These are phyloP conservation scores for Fraxinus nigra DNA, from an alignment of 305 asterid species.

Conservation along the genomic window DNA sequence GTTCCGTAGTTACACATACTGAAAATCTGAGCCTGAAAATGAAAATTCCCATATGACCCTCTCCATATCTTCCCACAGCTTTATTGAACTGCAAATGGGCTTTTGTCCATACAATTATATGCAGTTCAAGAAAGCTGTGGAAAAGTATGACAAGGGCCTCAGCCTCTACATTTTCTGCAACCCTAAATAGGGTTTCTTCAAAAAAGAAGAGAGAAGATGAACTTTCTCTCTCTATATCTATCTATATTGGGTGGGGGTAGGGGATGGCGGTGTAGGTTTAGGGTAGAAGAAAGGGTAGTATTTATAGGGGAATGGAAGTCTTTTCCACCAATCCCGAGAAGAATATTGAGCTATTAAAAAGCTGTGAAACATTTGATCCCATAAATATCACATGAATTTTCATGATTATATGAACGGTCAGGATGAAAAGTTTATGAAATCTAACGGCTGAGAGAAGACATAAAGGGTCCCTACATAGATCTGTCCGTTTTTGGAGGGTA, in stretches of 20 bases:
- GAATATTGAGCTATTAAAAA: constrained; percentile 56
- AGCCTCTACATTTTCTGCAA: constrained; percentile 8
- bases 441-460: constrained; percentile 35
- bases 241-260: too few species aligned
- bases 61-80: constrained; percentile 74
- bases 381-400: background rate
- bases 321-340: constrained; percentile 76
- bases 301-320: constrained; percentile 44
- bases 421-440: constrained; percentile 36
- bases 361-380: constrained; percentile 28
- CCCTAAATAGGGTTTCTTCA: constrained; percentile 46
- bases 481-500: constrained; percentile 37
- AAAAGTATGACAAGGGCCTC: constrained; percentile 55
- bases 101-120: constrained; percentile 6
- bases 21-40: background rate
- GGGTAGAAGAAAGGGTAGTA: constrained; percentile 27
- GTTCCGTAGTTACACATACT: background rate
- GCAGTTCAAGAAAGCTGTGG: constrained; percentile 97
- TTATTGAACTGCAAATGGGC: constrained; percentile 60
- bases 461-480: constrained; percentile 37
- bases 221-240: background rate
- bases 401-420: constrained; percentile 18
- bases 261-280: constrained; percentile 13
- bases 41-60: constrained; percentile 27
- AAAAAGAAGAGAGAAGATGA: background rate